Base-by-base conservation (phyloP, 1,284 basidiomycete genomes). In the Phellinidium pouzarii region DNA sequence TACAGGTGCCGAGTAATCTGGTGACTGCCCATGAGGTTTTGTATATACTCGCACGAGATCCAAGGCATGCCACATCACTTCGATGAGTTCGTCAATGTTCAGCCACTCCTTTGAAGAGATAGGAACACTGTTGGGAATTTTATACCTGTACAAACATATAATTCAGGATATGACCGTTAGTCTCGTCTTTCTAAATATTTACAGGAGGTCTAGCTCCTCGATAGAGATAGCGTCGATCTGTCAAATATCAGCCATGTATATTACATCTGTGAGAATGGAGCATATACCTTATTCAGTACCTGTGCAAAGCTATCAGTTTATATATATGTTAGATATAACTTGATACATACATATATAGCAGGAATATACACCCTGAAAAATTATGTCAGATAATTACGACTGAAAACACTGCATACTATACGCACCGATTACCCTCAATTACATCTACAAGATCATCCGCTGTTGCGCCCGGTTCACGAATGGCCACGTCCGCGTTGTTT, bases 201-300 rank as follows among this genome's bases (percentile, higher is more conserved):
- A 94, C 70, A 99, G 73, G 49, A 99, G 78, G 69, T 99, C 94
- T 38, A 99, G 82, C 70, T 99, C 96, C 71, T 99, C 94, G 66
- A 99, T 98, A 55, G 92, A 95, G 64, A 99, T 95, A 17, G 90
- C 93, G 66, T 99, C 95, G 64, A 99, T 99, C 87, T 97, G 73
- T 62, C 42, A 63, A 60, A 58, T 63, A 43, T 58, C 31, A 52
- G 40, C 26, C 58, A 34, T 37, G 12, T 14, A 27, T 17, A 20
- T 5, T 25, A 27, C 2, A 36, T 40, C 26, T 42, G 9, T 47
- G 41, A 53, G 43, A 22, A 23, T 14, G 31, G 26, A 25, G 44
- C 5, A 20, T 61, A 57, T 52, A 85, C 83, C 74, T 90, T 90
- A 68, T 90, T 90, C 56, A 90, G 71, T 41, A 89, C 82, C 84